Percentiles rank a stretch among this genome's conserved stretches.
Evolutionary conservation across 2,329 filamentous ascomycete species (phyloP).

Genomic region (Xylariaceae sp.): DNA sequence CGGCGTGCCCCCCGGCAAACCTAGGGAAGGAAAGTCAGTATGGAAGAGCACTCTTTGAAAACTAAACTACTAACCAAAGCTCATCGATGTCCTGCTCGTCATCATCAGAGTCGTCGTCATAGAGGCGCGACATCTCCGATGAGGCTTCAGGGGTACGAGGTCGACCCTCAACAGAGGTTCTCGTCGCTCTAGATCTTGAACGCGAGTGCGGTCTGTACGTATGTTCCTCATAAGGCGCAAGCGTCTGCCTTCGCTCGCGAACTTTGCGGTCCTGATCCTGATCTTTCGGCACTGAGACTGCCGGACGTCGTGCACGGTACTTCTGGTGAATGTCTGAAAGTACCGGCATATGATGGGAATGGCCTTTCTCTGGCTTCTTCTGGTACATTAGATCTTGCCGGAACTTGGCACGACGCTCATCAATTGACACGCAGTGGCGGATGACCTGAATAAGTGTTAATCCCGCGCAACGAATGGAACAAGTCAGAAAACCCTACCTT

Average conservation of each 20-base stretch:
- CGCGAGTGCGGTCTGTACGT: constrained; percentile 34
- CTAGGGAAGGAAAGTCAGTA: constrained; percentile 13
- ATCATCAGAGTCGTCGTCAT: constrained; percentile 41
- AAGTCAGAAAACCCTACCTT: constrained; percentile 30
- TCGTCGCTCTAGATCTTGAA: constrained; percentile 30
- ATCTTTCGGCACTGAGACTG: constrained; percentile 4
- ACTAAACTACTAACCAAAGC: constrained; percentile 51
- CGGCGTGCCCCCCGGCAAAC: constrained; percentile 75
- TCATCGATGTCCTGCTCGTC: constrained; percentile 73
- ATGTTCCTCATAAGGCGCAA: constrained; percentile 25
- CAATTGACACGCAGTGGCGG: constrained; percentile 67
- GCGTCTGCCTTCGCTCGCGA: constrained; percentile 19
- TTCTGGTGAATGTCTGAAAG: constrained; percentile 33
- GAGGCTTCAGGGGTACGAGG: constrained; percentile 22
- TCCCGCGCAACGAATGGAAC: neutral
- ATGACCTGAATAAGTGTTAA: constrained; percentile 44
- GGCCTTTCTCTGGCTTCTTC: constrained; percentile 21
- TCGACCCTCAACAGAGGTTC: constrained; percentile 16
- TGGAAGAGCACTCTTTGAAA: neutral
- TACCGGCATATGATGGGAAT: constrained; percentile 17
- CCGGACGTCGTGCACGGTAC: constrained; percentile 32
- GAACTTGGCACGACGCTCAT: constrained; percentile 70
- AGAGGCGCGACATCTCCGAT: constrained; percentile 32
- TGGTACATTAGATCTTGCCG: constrained; percentile 68
- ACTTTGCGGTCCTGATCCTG: neutral